Conservation (phyloP, 345 rosid species). For the Tarenaya hassleriana region DNA sequence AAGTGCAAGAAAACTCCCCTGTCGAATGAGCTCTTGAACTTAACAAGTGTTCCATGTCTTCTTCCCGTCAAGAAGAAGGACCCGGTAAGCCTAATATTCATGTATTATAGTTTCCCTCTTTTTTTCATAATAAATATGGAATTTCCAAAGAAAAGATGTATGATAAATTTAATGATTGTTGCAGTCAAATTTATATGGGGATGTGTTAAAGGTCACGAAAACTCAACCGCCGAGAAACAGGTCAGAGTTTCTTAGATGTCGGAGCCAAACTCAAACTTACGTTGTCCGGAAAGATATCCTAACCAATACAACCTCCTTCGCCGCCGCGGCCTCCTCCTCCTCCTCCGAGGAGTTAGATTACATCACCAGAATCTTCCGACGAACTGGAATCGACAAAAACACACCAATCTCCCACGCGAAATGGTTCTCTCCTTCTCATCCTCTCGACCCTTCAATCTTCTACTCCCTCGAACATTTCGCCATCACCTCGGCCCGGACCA, state of each 20-base stretch:
- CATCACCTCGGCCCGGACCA: slow-evolving; percentile 7
- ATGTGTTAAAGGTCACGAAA: slow-evolving; percentile 27
- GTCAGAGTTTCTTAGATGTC: slow-evolving; percentile 49
- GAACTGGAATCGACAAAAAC: slow-evolving; percentile 46
- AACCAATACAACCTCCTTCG: slow-evolving; percentile 12
- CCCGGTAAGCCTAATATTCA: slow-evolving; percentile 28
- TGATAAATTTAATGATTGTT: neutral
- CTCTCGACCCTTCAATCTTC: slow-evolving; percentile 67
- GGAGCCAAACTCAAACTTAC: slow-evolving; percentile 45
- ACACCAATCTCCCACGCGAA: slow-evolving; percentile 39
- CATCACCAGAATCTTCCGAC: slow-evolving; percentile 44
- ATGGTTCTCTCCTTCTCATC: slow-evolving; percentile 64
- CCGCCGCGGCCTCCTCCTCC: slow-evolving; percentile 21
- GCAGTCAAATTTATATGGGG: slow-evolving; percentile 20
- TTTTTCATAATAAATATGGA: neutral
- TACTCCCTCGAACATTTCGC: slow-evolving; percentile 44
- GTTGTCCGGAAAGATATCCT: slow-evolving; percentile 27
- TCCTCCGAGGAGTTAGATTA: slow-evolving; percentile 45
- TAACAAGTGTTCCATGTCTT: slow-evolving; percentile 39
- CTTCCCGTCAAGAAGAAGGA: slow-evolving; percentile 78
- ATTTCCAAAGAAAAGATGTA: neutral
- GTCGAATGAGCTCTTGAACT: slow-evolving; percentile 38
- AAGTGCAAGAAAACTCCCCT: slow-evolving; percentile 50
- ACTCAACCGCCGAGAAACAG: slow-evolving; percentile 38
- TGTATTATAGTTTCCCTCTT: neutral